Conservation (phyloP, 352 stramenopile genomes). For the Ophiocytium majus region DNA sequence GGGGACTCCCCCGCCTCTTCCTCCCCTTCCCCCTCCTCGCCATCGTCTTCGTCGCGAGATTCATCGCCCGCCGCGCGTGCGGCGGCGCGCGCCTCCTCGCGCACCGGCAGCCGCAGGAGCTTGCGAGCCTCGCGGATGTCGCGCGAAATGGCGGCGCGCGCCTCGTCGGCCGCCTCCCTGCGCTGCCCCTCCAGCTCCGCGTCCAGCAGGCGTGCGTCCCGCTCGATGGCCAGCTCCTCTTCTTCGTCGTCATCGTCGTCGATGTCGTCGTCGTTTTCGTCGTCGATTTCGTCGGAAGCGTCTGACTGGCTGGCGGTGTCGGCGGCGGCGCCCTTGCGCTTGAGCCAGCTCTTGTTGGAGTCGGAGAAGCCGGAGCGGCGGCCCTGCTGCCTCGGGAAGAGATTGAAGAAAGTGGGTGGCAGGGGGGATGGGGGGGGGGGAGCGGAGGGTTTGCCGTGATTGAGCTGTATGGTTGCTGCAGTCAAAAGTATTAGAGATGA, state of each 20-base stretch:
- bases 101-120: not conserved
- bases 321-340: slow-evolving; percentile 53
- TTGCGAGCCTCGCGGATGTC: slow-evolving; percentile 62
- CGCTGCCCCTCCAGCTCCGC: slow-evolving; percentile 13
- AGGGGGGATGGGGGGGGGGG: no score
- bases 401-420: no score
- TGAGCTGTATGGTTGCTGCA: no score
- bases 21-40: slow-evolving; percentile 58
- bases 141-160: slow-evolving; percentile 76
- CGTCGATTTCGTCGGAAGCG: slow-evolving; percentile 44
- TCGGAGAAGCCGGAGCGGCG: slow-evolving; percentile 79
- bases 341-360: slow-evolving; percentile 73
- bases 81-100: not conserved
- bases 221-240: slow-evolving; percentile 33
- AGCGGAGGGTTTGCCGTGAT: no score
- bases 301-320: slow-evolving; percentile 63
- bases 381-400: no score
- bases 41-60: slow-evolving; percentile 29
- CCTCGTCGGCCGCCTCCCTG: slow-evolving; percentile 65
- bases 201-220: slow-evolving; percentile 3
- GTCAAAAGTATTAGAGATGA: no score
- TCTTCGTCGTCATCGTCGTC: slow-evolving; percentile 69
- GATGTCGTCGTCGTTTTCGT: slow-evolving; percentile 55
- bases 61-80: not conserved
- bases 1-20: slow-evolving; percentile 70